A percentile compares a stretch with the other conserved stretches of the same genome.
These are phyloP conservation scores for Sclerotinia subarctica DNA, from an alignment of 2,329 filamentous ascomycete species.

Conservation along the genomic window DNA sequence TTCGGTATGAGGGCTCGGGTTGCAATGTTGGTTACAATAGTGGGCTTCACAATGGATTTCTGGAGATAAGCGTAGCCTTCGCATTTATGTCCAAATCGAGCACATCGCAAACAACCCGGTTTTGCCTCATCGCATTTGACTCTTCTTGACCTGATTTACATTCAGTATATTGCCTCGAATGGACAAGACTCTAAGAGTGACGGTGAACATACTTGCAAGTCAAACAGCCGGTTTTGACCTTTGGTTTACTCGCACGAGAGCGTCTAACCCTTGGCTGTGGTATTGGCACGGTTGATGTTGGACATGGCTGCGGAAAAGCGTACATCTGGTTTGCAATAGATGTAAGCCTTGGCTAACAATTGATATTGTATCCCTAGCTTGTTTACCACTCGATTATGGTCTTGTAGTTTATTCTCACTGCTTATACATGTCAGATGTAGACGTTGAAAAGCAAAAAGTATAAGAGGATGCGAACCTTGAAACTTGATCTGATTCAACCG, in stretches of 20 bases:
- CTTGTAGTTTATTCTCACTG: not conserved
- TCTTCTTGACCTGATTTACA: constrained; percentile 31
- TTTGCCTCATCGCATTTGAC: constrained; percentile 40
- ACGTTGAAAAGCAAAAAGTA: not conserved
- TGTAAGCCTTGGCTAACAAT: not conserved
- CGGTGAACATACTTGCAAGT: constrained; percentile 37
- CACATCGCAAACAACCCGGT: constrained; percentile 35
- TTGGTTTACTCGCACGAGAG: constrained; percentile 35
- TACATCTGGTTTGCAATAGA: constrained; percentile 12
- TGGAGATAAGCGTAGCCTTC: constrained; percentile 34
- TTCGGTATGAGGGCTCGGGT: constrained; percentile 6
- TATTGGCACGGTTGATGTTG: not conserved
- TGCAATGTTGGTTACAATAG: constrained; percentile 4
- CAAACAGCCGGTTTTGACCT: constrained; percentile 37
- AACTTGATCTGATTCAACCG: constrained; percentile 4
- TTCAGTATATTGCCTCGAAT: constrained; percentile 2
- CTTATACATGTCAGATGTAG: not conserved
- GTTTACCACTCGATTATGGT: not conserved
- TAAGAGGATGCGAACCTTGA: not conserved
- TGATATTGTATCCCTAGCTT: not conserved
- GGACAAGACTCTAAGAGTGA: not conserved
- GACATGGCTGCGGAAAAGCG: constrained; percentile 1
- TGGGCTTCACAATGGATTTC: not conserved
- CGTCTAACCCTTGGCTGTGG: constrained; percentile 13
- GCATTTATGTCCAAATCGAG: constrained; percentile 36